phyloP scores from a whole-genome alignment of 2,329 filamentous ascomycete genomes.

The Xylariomycetidae sp. region DNA sequence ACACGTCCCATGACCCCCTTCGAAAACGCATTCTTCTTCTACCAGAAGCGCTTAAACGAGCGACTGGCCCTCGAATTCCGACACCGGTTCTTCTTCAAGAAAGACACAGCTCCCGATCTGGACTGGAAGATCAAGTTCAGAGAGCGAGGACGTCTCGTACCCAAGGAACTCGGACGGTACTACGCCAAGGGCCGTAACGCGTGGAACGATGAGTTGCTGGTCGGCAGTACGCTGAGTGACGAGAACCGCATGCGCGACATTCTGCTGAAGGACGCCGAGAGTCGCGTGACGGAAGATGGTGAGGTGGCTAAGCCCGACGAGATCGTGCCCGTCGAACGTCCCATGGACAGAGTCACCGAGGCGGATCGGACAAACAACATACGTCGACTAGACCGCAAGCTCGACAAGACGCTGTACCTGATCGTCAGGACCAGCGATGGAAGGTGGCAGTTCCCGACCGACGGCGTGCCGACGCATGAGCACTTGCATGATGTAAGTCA shows the following conservation, averaged over 20 bases:
- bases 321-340: conserved; percentile 63
- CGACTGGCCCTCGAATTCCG: conserved; percentile 82
- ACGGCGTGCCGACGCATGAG: conserved; percentile 62
- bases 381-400: conserved; percentile 68
- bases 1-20: conserved; percentile 81
- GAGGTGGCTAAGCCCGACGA: conserved; percentile 53
- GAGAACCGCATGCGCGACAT: conserved; percentile 60
- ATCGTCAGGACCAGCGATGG: conserved; percentile 69
- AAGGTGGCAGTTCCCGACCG: conserved; percentile 77
- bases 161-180: conserved; percentile 82
- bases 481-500: conserved; percentile 74
- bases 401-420: conserved; percentile 82
- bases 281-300: conserved; percentile 52
- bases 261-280: conserved; percentile 70
- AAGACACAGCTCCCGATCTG: conserved; percentile 72
- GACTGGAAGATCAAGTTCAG: conserved; percentile 86
- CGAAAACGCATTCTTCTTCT: conserved; percentile 91
- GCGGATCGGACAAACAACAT: conserved; percentile 72
- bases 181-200: conserved; percentile 61
- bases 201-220: conserved; percentile 88
- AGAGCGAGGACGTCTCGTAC: conserved; percentile 65
- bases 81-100: conserved; percentile 91
- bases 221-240: conserved; percentile 63
- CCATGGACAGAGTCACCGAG: conserved; percentile 64
- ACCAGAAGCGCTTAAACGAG: conserved; percentile 95